Evolutionary conservation across 2,329 filamentous ascomycete species (phyloP), one percentile per base, ranked within the genome.

Genomic region (Botrytis deweyae): DNA sequence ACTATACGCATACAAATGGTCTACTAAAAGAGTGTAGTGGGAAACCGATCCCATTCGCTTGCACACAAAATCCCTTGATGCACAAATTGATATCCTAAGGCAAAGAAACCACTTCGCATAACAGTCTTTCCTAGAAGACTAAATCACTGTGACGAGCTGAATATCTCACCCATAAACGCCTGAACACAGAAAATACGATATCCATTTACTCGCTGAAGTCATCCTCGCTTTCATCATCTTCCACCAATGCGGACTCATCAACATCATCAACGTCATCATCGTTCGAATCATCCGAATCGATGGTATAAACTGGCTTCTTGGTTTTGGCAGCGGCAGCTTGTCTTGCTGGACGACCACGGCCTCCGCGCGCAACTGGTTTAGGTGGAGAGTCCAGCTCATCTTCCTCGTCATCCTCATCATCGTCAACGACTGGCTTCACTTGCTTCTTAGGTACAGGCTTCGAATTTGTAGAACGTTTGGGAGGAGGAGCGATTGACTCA

Each of bases 211-310:
- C 79, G 67, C 77, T 79, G 76, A 79, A 79, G 59, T 80, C 78
- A 76, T 80, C 79, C 71, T 80, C 80, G 69, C 78, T 79, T 29
- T 75, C 75, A 46, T 80, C 80, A 12, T 82, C 80, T 40, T 80
- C 78, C 25, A 78, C 75, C 2, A 80, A 55, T 10, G 77, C 78
- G 42, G 79, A 78, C 16, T 79, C 79, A 55, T 82, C 80, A 62
- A 77, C 82, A 72, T 84, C 83, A 73, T 82, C 80, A 64, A 76
- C 82, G 70, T 84, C 83, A 72, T 81, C 80, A 18, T 78, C 76
- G 36, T 44, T 40, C 52, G n/a, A 29, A 49, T 78, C 62, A 81
- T 79, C 78, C n/a, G 78, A 78, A n/a, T 70, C 66, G 29, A 72
- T 42, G 3, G 49, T 61, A 62, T 72, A 72, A 52, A 73, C 61